phyloP scores from a whole-genome alignment of 202 grass and related monocot genomes.

The Zizania palustris region DNA sequence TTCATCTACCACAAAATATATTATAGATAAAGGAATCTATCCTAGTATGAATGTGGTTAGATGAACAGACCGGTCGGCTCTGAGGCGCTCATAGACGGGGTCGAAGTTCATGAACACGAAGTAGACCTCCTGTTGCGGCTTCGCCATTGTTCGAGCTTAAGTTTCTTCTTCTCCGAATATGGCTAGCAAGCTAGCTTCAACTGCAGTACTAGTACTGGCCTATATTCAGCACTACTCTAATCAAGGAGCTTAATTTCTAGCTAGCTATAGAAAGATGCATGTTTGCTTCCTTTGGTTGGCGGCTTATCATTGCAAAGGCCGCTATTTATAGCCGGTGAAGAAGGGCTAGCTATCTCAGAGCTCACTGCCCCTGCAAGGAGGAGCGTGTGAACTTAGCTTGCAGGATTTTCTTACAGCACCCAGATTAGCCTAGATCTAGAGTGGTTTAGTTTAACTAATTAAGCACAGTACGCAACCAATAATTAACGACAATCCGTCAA shows the following conservation, averaged over 20 bases:
- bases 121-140: slow-evolving; percentile 75
- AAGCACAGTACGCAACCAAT: slow-evolving; percentile 1
- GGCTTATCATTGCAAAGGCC: slow-evolving; percentile 34
- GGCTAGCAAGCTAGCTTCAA: not conserved
- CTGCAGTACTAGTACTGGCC: not conserved
- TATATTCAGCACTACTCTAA: not conserved
- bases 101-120: slow-evolving; percentile 99
- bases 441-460: slow-evolving; percentile 32
- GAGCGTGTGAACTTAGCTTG: not conserved
- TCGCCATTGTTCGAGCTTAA: slow-evolving; percentile 53
- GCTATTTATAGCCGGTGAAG: slow-evolving; percentile 53
- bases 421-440: slow-evolving; percentile 67
- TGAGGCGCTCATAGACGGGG: slow-evolving; percentile 76
- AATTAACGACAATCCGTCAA: not conserved
- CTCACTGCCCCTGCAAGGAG: not conserved
- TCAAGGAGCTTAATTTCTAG: not conserved
- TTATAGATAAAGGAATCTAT: too few relatives aligned
- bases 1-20: too few relatives aligned
- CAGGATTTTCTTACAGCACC: slow-evolving; percentile 27
- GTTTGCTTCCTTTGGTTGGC: slow-evolving; percentile 28
- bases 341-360: not conserved
- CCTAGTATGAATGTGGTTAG: not conserved
- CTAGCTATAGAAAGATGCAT: not conserved
- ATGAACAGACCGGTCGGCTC: slow-evolving; percentile 60
- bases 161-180: not conserved